A percentile compares a stretch with the other conserved stretches of the same genome.
phyloP scores from a whole-genome alignment of 257 asterid genomes.

The Nicotiana benthamiana region DNA sequence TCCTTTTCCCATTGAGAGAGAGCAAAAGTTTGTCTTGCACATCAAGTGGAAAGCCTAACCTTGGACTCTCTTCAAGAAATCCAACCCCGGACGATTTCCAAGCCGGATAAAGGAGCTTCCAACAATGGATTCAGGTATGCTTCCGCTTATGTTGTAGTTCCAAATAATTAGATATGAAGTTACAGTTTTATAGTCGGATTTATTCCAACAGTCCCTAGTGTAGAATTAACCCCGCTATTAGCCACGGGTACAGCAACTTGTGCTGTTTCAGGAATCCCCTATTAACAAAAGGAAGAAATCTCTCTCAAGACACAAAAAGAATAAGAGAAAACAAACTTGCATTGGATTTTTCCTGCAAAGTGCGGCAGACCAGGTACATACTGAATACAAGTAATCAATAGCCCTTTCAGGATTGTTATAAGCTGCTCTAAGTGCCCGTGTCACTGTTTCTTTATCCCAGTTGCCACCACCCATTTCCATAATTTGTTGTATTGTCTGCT shows the following conservation, averaged over 20 bases:
- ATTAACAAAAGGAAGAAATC: constrained; percentile 7
- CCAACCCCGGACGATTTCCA: too few species aligned
- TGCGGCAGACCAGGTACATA: constrained; percentile 21
- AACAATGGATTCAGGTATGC: too few species aligned
- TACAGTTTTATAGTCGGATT: too few species aligned
- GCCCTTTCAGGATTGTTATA: constrained; percentile 64
- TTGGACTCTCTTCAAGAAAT: too few species aligned
- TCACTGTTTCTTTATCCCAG: constrained; percentile 74
- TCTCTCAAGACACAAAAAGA: neutral
- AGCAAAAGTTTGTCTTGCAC: too few species aligned
- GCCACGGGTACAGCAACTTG: constrained; percentile 57
- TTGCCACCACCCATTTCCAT: constrained; percentile 87
- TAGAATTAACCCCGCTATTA: constrained; percentile 31
- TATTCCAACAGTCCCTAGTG: neutral
- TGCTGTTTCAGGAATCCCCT: constrained; percentile 76
- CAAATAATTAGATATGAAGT: too few species aligned
- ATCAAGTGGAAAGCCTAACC: neutral
- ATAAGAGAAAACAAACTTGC: neutral
- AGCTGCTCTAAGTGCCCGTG: constrained; percentile 80
- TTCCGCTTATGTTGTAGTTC: too few species aligned
- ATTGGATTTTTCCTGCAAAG: neutral
- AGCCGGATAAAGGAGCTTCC: too few species aligned
- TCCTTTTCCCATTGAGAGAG: too few species aligned
- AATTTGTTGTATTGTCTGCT: constrained; percentile 60
- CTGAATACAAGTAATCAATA: constrained; percentile 54